Conservation (phyloP, 345 rosid species). For the Brassica napus region Da-Ae NC_063446.1:4988501-4989000, state of each 20-base stretch:
- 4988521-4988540: slow-evolving; percentile 90
- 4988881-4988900: neutral
- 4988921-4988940: neutral
- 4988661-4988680: slow-evolving; percentile 75
- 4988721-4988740: slow-evolving; percentile 95
- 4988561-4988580: slow-evolving; percentile 65
- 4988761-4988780: slow-evolving; percentile 76
- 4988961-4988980: neutral
- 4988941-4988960: neutral
- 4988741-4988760: slow-evolving; percentile 74
- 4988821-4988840: neutral
- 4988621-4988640: slow-evolving; percentile 88
- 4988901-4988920: neutral
- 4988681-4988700: slow-evolving; percentile 83
- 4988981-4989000: neutral
- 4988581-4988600: slow-evolving; percentile 68
- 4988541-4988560: slow-evolving; percentile 91
- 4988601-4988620: slow-evolving; percentile 82
- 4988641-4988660: slow-evolving; percentile 93
- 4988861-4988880: too few relatives aligned
- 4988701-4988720: slow-evolving; percentile 72
- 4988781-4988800: slow-evolving; percentile 97
- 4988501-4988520: slow-evolving; percentile 70
- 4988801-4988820: too few relatives aligned
- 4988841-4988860: too few relatives aligned